A percentile compares a stretch with the other conserved stretches of the same genome.
Conservation (phyloP, 805 yeast species). For the Hanseniaspora lindneri region DNA sequence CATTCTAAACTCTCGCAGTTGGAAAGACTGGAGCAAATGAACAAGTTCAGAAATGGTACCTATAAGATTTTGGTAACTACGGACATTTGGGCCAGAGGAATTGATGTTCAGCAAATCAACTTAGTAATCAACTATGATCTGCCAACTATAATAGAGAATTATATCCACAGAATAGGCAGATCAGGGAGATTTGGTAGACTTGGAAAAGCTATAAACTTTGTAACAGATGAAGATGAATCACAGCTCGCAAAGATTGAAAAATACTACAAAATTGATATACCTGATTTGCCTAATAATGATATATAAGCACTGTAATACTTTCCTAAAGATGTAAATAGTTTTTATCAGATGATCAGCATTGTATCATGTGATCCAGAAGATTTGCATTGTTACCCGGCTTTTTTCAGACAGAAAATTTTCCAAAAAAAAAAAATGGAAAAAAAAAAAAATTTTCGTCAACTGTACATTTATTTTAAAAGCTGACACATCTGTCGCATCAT, state of each 20-base stretch:
- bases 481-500: too few species aligned
- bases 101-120: constrained; percentile 94
- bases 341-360: too few species aligned
- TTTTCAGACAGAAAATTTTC: too few species aligned
- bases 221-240: constrained; percentile 65
- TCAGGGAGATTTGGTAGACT: constrained; percentile 98
- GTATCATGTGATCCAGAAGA: too few species aligned
- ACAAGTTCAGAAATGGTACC: constrained; percentile 87
- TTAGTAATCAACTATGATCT: constrained; percentile 88
- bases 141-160: constrained; percentile 82
- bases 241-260: constrained; percentile 76
- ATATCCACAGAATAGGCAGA: constrained; percentile 95
- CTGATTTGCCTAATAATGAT: constrained; percentile 70
- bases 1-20: constrained; percentile 93
- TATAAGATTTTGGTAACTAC: constrained; percentile 88
- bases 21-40: constrained; percentile 90
- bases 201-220: constrained; percentile 93
- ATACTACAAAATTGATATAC: constrained; percentile 79
- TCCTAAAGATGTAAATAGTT: background rate
- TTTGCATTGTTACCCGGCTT: too few species aligned
- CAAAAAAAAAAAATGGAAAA: too few species aligned
- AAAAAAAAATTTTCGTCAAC: too few species aligned
- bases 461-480: too few species aligned
- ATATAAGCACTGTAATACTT: constrained; percentile 26
- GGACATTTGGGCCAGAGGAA: constrained; percentile 95